Evolutionary conservation across 345 rosid genomes (phyloP).

Genomic region (Eucalyptus cladocalyx): DNA sequence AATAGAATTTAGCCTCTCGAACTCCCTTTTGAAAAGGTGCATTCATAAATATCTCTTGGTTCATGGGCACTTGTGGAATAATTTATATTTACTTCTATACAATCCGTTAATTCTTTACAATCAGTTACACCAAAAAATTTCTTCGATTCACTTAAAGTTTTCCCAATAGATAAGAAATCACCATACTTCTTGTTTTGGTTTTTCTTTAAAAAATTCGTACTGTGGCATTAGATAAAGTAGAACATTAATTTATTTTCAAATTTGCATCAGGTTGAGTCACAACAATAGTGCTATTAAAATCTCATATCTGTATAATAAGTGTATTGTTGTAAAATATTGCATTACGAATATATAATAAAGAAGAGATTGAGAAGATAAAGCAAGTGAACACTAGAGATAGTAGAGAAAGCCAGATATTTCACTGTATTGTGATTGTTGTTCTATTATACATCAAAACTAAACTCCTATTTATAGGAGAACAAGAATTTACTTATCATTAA

Average conservation of each 20-base stretch:
- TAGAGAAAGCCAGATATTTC: too few relatives aligned
- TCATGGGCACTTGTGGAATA: background rate
- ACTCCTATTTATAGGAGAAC: too few relatives aligned
- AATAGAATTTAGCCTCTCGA: background rate
- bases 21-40: background rate
- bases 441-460: too few relatives aligned
- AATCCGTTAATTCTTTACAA: background rate
- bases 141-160: background rate
- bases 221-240: background rate
- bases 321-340: too few relatives aligned
- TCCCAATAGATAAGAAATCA: background rate
- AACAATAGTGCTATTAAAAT: background rate
- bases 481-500: too few relatives aligned
- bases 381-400: too few relatives aligned
- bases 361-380: too few relatives aligned
- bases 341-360: too few relatives aligned
- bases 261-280: background rate
- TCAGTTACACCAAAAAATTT: background rate
- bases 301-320: background rate
- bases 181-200: background rate
- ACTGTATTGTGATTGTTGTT: too few relatives aligned
- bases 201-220: background rate
- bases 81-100: background rate
- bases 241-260: background rate
- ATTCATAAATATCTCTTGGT: background rate